Evolutionary conservation across 2,329 filamentous ascomycete species (phyloP).

Genomic region (Diplodia mutila): DNA sequence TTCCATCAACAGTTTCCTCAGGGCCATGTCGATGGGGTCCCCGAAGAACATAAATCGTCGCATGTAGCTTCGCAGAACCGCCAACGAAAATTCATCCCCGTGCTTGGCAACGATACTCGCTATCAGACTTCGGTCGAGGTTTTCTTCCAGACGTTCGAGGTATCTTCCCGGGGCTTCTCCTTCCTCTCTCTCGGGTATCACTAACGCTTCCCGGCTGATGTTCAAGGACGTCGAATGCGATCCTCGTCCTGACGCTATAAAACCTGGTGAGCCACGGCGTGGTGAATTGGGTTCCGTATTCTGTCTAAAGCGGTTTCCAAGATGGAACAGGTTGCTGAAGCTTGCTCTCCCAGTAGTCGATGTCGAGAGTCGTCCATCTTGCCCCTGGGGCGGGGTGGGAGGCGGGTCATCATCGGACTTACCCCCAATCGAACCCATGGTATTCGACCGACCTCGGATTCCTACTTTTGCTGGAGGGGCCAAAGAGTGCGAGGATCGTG

Average conservation of each 20-base stretch:
- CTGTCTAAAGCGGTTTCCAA: constrained; percentile 76
- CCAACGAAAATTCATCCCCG: constrained; percentile 79
- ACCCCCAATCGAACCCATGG: constrained; percentile 79
- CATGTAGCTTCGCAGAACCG: constrained; percentile 92
- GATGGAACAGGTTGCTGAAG: constrained; percentile 83
- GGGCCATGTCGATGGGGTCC: constrained; percentile 96
- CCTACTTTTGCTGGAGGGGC: constrained; percentile 64
- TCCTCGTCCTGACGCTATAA: constrained; percentile 67
- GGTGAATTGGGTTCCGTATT: constrained; percentile 72
- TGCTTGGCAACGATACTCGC: constrained; percentile 84
- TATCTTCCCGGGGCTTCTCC: constrained; percentile 91
- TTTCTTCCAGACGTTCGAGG: constrained; percentile 78
- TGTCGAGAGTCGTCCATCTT: constrained; percentile 70
- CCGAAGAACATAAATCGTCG: constrained; percentile 92
- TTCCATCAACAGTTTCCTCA: constrained; percentile 94
- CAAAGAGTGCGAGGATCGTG: constrained; percentile 57
- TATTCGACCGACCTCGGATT: constrained; percentile 80
- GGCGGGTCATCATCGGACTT: constrained; percentile 72
- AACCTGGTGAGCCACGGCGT: constrained; percentile 62
- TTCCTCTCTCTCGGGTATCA: constrained; percentile 78
- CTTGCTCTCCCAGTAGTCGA: constrained; percentile 88
- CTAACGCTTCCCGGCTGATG: constrained; percentile 69
- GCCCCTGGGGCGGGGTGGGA: constrained; percentile 53
- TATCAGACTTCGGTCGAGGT: constrained; percentile 78
- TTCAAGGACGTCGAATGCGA: constrained; percentile 87